A percentile compares a stretch with the other conserved stretches of the same genome.
phyloP scores from a whole-genome alignment of 345 rosid genomes.

The Salix koriyanagi region DNA sequence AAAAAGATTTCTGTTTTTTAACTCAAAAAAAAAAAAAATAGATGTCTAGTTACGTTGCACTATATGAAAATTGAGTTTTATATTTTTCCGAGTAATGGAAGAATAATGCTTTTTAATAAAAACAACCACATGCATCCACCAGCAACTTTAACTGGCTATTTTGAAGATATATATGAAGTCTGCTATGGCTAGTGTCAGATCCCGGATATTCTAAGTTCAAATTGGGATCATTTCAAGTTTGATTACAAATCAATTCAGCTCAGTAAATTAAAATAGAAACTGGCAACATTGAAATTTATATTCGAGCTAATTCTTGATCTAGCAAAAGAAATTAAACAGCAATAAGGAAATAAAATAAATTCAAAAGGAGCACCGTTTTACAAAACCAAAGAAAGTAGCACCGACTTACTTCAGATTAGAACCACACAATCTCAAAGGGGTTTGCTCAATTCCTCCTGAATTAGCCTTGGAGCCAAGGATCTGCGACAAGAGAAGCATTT shows the following conservation, averaged over 20 bases:
- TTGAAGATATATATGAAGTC: background rate
- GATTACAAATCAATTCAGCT: background rate
- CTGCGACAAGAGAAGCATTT: slow-evolving; percentile 23
- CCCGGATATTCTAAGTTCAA: background rate
- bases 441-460: slow-evolving; percentile 22
- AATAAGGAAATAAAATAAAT: background rate
- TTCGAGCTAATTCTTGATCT: background rate
- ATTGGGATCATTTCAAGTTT: background rate
- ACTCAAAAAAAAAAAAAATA: background rate
- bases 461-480: slow-evolving; percentile 27
- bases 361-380: background rate
- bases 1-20: background rate
- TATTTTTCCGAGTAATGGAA: background rate
- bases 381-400: background rate
- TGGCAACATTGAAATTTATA: background rate
- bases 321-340: background rate
- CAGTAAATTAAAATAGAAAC: too few relatives aligned
- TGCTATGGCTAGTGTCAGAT: background rate
- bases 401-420: slow-evolving; percentile 34
- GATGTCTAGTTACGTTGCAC: background rate
- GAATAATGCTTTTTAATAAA: background rate
- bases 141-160: background rate
- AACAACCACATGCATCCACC: background rate
- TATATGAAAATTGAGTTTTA: background rate
- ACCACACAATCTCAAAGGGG: slow-evolving; percentile 24